Base-by-base conservation (phyloP, 2,329 filamentous ascomycete species). In the Apiospora sp. region DNA sequence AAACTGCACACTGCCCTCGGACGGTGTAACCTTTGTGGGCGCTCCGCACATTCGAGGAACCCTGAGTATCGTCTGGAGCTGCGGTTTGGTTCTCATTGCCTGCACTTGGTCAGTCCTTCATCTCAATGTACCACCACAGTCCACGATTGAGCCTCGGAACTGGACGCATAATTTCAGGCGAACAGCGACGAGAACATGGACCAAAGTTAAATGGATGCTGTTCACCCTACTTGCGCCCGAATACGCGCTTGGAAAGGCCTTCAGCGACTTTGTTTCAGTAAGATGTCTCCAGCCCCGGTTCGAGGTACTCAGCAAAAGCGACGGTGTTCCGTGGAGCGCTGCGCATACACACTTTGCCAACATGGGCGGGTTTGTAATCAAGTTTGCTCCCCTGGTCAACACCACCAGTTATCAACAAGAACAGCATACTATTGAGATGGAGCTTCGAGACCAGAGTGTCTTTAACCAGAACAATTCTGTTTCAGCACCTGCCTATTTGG, bases 101-200 rank as follows among this genome's bases (percentile, higher is more conserved):
- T 76, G 73, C 71, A 75, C 74, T 4, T 78, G 76, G 74, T 74
- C 74, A 4, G 58, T 75, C 69, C 68, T 75, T 4, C 76, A 78
- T 67, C 73, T 73, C 46, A 76, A 75, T 51, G 71, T 78, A 0
- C 76, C 76, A 7, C 54, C 86, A 6, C 84, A 87, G 71, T 85
- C 86, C 41, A 83, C 83, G 3, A 75, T 86, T 12, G 79, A 82
- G 8, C 70, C 14, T 10, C 58, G 67, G 16, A 69, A 73, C n/a
- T 22, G 41, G 34, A 6, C 4, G 19, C 61, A 67, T 3, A 67
- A 37, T 16, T 24, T 24, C 22, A 22, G 30, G 61, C 34, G 61
- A 14, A 8, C 27, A 48, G 19, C 64, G 37, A 22, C 67, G n/a
- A 5, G 61, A 24, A 16, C 54, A 6, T 37, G 27, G 12, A 58